Evolutionary conservation across 2,329 filamentous ascomycete species (phyloP), one percentile per base, ranked within the genome.

Genomic region (Chrysoporthe puriensis): DNA sequence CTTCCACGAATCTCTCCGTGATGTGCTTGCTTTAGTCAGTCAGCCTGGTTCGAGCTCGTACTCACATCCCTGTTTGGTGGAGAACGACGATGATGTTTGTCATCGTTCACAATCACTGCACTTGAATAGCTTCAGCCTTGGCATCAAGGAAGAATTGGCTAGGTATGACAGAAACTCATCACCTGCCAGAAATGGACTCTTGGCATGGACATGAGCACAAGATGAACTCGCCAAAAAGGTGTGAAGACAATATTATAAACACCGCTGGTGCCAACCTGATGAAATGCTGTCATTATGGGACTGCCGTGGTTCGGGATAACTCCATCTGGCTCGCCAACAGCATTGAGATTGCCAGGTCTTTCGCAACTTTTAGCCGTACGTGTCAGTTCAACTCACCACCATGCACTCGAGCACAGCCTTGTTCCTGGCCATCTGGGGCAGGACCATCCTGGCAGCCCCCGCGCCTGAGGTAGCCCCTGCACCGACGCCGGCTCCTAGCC

Each of bases 401-500:
- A 64, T 64, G 63, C 40, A 42, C 1, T 59, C 54, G 3, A n/a
- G n/a, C 32, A 18, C 40, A 59, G 52, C 52, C 52, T 34, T 63
- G 32, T 16, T 13, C 42, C 43, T 66, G n/a, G 65, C 65, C 60
- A n/a, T 62, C 42, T 21, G 52, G 50, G 60, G 42, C 50, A 46
- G 21, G 43, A n/a, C 52, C 26, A 44, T 63, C 44, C 42, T 63
- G 14, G 65, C 65, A 9, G 21, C 11, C 16, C 65, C 65, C 21
- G 65, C 42, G 1, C 44, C 62, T 16, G 60, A 42, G 32, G 63
- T 57, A 1, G 64, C 64, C 9, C 64, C 64, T 16, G 64, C 65
- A 16, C 65, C 65, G n/a, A 66, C 65, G 18, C 50, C 65, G 1
- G 65, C 65, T 18, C 65, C 65, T 4, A 66, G 60, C 36, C 52